These are phyloP conservation scores for Oryza punctata DNA, from an alignment of 176 grass and related monocot species.

Conservation along the genomic window DNA sequence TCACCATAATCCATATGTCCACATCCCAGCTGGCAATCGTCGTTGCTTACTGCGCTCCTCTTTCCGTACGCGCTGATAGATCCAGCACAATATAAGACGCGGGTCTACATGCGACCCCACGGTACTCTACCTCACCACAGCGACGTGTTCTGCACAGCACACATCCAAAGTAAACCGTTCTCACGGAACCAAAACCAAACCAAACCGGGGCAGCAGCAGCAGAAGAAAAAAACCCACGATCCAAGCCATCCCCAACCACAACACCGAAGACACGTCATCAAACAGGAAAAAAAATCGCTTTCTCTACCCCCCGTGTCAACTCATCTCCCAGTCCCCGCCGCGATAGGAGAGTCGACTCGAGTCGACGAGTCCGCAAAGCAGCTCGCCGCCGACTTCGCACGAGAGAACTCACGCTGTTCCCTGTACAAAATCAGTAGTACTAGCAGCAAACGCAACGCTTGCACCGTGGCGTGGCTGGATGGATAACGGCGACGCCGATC, in stretches of 20 bases:
- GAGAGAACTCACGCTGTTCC: too few species aligned
- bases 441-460: too few species aligned
- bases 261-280: background rate
- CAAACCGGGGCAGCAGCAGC: background rate
- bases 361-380: background rate
- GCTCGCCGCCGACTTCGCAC: background rate
- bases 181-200: background rate
- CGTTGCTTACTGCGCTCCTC: background rate
- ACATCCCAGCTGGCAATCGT: background rate
- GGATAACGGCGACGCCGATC: background rate
- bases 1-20: background rate
- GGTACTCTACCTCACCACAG: background rate
- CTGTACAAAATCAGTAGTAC: too few species aligned
- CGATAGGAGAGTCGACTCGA: too few species aligned
- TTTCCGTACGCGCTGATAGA: constrained; percentile 28
- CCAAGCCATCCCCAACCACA: background rate
- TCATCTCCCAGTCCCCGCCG: too few species aligned
- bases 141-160: background rate
- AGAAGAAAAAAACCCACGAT: background rate
- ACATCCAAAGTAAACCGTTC: background rate
- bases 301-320: background rate
- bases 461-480: background rate
- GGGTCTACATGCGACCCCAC: background rate
- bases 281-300: background rate
- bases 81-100: background rate